Evolutionary conservation across 163 green algal genomes (phyloP), one percentile per base, ranked within the genome.

Genomic region (Volvox carteri): DNA sequence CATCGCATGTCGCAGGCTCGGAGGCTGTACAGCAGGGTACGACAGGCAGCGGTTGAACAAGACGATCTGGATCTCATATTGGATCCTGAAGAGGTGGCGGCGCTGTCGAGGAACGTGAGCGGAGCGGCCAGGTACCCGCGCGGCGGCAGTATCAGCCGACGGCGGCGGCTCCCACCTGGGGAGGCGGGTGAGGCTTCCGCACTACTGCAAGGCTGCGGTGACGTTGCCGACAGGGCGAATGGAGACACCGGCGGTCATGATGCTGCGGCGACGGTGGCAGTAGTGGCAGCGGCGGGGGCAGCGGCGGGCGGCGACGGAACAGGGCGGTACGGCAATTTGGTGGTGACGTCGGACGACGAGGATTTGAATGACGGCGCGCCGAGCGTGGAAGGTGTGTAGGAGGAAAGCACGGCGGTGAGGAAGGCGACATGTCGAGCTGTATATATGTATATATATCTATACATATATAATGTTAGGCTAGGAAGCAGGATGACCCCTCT

Each of bases 331-430:
- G 58, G n/a, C 21, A 30, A 33, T 1, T 7, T 19, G 9, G 78
- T 37, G 1, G 58, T 25, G n/a, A n/a, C n/a, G 9, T 86, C 79
- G 30, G 65, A 87, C 4, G 80, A 58, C 67, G 81, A 28, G 21
- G 68, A 19, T 23, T 87, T 48, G 67, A 62, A 87, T 46, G 78
- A 78, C 33, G 81, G 79, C 48, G 81, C 81, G 65, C 81, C 46
- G 7, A 87, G 81, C 48, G 65, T 87, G 1, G 81, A 65, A 70
- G 79, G 79, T 87, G 65, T 7, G 81, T 18, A 25, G 35, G 58
- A 5, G 14, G 56, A 23, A 35, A n/a, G 56, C 19, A 23, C 9
- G 19, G 14, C 30, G 56, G 56, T 28, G 56, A 23, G 28, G 56
- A 19, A 8, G 56, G 9, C 30, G 56, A n/a, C n/a, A n/a, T n/a